Base-by-base conservation (phyloP, 1,284 basidiomycete genomes). In the Athelia sp. region DNA sequence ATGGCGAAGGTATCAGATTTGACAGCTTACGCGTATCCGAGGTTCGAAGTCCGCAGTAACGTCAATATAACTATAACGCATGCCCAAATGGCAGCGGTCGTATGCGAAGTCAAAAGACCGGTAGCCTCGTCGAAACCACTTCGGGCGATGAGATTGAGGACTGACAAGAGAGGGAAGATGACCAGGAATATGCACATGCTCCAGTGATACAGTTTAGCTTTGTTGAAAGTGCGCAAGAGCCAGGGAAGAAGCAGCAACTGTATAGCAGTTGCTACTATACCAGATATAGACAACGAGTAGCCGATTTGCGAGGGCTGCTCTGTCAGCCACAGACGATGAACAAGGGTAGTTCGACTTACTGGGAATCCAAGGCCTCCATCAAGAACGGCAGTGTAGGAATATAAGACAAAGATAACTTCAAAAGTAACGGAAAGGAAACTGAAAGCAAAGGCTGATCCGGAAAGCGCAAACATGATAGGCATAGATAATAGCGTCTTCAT, bases 321-420 rank as follows among this genome's bases (percentile, higher is more conserved):
- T 50, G 51, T 6, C 54, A 40, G 6, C 51, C 51, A 29, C 4
- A 29, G 13, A 4, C 13, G 26, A 4, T 3, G 36, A 29, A n/a
- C 43, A 38, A 15, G 22, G 46, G 22, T 19, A n/a, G 38, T 11
- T 43, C 15, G 32, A 63, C 78, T 59, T 58, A 83, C 81, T 23
- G 75, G 70, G 58, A 83, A 80, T 15, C 71, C 67, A 0, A 86
- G 67, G 0, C 84, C 83, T 34, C 84, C 84, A 3, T 68, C 63
- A 17, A 68, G 53, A 45, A 85, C 62, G 4, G 81, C 72, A n/a
- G 82, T 77, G 60, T 82, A 87, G 54, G 79, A 83, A 57, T 82
- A 84, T 31, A 87, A 68, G 18, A 84, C 82, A 58, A 86, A 86
- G 2, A 83, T 72, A 13, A 82, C 79, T 48, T 84, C 82, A 53